A percentile compares a stretch with the other conserved stretches of the same genome.
phyloP scores from a whole-genome alignment of 2,329 filamentous ascomycete genomes.

The Penicillium sp. region DNA sequence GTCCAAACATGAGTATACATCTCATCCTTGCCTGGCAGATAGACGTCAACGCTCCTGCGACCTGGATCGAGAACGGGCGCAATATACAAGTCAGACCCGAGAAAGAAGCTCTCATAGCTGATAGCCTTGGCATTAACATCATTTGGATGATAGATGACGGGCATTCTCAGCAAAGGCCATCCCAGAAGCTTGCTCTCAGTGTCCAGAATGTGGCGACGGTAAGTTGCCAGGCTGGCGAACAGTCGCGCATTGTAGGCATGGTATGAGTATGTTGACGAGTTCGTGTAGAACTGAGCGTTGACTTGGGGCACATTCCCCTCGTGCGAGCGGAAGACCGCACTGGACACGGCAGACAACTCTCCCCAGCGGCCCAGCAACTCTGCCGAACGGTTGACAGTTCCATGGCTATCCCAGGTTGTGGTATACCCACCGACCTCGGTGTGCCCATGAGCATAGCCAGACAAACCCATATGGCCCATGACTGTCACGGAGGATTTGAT shows the following conservation, averaged over 20 bases:
- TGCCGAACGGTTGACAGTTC: slow-evolving; percentile 40
- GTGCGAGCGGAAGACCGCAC: slow-evolving; percentile 42
- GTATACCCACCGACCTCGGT: slow-evolving; percentile 45
- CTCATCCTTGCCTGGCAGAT: slow-evolving; percentile 24
- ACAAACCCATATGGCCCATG: slow-evolving; percentile 43
- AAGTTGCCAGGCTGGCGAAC: slow-evolving; percentile 39
- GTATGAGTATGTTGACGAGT: slow-evolving; percentile 39
- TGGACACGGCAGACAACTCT: slow-evolving; percentile 41
- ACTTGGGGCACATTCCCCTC: slow-evolving; percentile 44
- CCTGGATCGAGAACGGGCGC: slow-evolving; percentile 29
- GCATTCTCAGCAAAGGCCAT: slow-evolving; percentile 32
- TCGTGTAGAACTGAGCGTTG: slow-evolving; percentile 45
- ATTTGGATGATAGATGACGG: slow-evolving; percentile 29
- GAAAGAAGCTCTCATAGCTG: slow-evolving; percentile 31
- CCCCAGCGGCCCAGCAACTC: slow-evolving; percentile 45
- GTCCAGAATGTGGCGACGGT: slow-evolving; percentile 36
- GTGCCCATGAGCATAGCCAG: slow-evolving; percentile 41
- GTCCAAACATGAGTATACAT: slow-evolving; percentile 28
- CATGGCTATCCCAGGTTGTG: slow-evolving; percentile 30
- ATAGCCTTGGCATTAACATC: slow-evolving; percentile 25
- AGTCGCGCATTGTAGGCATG: slow-evolving; percentile 43
- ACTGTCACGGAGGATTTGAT: slow-evolving; percentile 41
- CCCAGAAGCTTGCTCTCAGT: slow-evolving; percentile 28
- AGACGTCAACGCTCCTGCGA: slow-evolving; percentile 22
- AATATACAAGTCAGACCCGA: slow-evolving; percentile 29